Conservation (phyloP, 1,139 yeast species). For the Torulaspora globosa region DNA sequence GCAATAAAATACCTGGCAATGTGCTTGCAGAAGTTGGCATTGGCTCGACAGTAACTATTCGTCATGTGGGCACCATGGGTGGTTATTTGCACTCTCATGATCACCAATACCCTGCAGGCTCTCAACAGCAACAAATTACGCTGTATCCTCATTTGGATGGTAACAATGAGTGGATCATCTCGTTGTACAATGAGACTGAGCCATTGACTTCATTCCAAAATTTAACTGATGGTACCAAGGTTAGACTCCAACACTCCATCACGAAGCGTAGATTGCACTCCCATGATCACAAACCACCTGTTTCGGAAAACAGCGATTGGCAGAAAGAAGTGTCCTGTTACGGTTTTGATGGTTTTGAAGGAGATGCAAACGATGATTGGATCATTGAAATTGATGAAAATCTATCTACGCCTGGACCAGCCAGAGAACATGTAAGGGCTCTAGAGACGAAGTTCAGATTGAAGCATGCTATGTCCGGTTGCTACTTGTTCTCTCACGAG, state of each 20-base stretch:
- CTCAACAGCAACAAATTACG: constrained; percentile 92
- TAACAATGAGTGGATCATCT: constrained; percentile 83
- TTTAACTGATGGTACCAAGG: constrained; percentile 69
- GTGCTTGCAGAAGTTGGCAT: constrained; percentile 81
- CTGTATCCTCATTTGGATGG: constrained; percentile 87
- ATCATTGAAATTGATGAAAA: constrained; percentile 76
- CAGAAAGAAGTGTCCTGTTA: constrained; percentile 91
- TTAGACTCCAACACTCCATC: constrained; percentile 67
- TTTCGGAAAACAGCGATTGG: constrained; percentile 81
- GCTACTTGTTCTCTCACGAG: constrained; percentile 81
- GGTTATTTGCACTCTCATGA: constrained; percentile 94
- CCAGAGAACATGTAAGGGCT: constrained; percentile 66
- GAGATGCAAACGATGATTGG: constrained; percentile 96
- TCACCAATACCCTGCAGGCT: constrained; percentile 82
- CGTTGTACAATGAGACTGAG: constrained; percentile 52
- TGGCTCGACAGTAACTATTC: constrained; percentile 73
- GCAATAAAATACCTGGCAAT: constrained; percentile 62
- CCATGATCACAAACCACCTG: constrained; percentile 93
- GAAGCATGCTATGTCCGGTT: constrained; percentile 85
- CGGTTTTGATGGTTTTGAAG: constrained; percentile 85
- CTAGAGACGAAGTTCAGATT: constrained; percentile 80
- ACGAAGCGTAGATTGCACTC: constrained; percentile 87
- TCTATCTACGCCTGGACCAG: constrained; percentile 52
- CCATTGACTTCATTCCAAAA: constrained; percentile 55
- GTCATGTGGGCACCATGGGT: constrained; percentile 83